A percentile compares a stretch with the other conserved stretches of the same genome.
Evolutionary conservation across 2,329 filamentous ascomycete species (phyloP).

Genomic region (Tolypocladium tropicale): DNA sequence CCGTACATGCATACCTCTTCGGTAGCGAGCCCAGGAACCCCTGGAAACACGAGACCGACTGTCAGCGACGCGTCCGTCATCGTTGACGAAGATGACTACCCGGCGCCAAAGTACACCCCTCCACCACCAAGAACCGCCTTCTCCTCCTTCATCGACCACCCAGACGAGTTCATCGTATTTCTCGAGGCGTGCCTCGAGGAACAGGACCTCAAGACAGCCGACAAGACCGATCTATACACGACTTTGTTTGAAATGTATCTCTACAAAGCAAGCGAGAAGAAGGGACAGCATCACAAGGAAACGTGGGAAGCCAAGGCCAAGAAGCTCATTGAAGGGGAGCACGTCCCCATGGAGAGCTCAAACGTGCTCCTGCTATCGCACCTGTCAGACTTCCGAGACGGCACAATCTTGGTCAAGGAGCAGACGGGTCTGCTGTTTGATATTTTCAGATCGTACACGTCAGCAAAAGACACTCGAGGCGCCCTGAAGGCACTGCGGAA

Average conservation of each 20-base stretch:
- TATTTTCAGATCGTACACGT: constrained; percentile 93
- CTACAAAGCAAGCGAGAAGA: constrained; percentile 71
- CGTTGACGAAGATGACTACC: constrained; percentile 35
- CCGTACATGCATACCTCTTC: constrained; percentile 69
- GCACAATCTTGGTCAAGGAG: constrained; percentile 86
- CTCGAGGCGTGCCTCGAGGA: constrained; percentile 78
- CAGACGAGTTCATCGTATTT: constrained; percentile 85
- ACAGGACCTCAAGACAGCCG: constrained; percentile 56
- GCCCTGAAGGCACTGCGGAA: constrained; percentile 84
- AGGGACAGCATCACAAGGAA: constrained; percentile 53
- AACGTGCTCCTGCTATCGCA: constrained; percentile 91
- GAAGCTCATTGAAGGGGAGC: constrained; percentile 70
- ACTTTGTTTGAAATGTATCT: constrained; percentile 98
- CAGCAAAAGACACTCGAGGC: constrained; percentile 81
- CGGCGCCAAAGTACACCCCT: constrained; percentile 54
- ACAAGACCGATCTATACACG: constrained; percentile 81
- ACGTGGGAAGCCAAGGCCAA: constrained; percentile 90
- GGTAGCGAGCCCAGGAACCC: constrained; percentile 40
- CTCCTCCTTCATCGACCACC: constrained; percentile 90
- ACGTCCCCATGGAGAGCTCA: constrained; percentile 83
- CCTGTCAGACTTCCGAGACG: constrained; percentile 79
- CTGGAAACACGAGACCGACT: constrained; percentile 39
- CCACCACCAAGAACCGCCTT: constrained; percentile 85
- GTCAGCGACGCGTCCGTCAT: constrained; percentile 41
- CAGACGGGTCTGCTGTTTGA: constrained; percentile 86